phyloP scores from a whole-genome alignment of 495 filamentous ascomycete species.

The Talaromyces nanjingensis region DNA sequence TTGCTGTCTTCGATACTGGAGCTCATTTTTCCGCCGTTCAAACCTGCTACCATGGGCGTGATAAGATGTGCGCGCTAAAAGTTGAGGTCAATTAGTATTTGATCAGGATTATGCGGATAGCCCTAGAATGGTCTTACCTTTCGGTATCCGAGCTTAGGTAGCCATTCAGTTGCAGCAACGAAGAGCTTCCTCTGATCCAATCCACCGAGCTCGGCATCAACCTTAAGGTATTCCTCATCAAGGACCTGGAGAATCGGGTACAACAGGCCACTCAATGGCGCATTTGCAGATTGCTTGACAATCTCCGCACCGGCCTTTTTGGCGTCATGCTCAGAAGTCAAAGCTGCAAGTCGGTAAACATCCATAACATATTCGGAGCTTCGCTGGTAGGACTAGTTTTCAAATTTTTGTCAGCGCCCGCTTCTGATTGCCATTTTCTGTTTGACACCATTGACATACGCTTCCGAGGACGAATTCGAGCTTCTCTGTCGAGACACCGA shows the following conservation, averaged over 20 bases:
- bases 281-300: constrained; percentile 79
- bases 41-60: constrained; percentile 83
- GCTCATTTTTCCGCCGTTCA: constrained; percentile 78
- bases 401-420: neutral
- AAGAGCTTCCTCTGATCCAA: constrained; percentile 93
- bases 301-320: constrained; percentile 87
- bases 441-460: neutral
- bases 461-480: constrained; percentile 80
- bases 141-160: constrained; percentile 38
- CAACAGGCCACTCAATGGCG: constrained; percentile 69
- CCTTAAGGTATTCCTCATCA: constrained; percentile 83
- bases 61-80: constrained; percentile 70
- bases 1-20: constrained; percentile 51
- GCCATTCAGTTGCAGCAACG: constrained; percentile 57
- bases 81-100: neutral
- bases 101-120: too few relatives aligned
- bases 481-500: constrained; percentile 67
- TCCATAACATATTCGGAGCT: constrained; percentile 31
- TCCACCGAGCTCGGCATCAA: constrained; percentile 67
- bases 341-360: constrained; percentile 34
- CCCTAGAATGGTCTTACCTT: constrained; percentile 25
- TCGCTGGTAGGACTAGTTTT: constrained; percentile 57
- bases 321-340: constrained; percentile 57
- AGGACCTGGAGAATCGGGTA: constrained; percentile 81
- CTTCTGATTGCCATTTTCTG: neutral